These are phyloP conservation scores for Neophaeococcomyces mojaviensis DNA, from an alignment of 2,329 filamentous ascomycete genomes.

Conservation along the genomic window DNA sequence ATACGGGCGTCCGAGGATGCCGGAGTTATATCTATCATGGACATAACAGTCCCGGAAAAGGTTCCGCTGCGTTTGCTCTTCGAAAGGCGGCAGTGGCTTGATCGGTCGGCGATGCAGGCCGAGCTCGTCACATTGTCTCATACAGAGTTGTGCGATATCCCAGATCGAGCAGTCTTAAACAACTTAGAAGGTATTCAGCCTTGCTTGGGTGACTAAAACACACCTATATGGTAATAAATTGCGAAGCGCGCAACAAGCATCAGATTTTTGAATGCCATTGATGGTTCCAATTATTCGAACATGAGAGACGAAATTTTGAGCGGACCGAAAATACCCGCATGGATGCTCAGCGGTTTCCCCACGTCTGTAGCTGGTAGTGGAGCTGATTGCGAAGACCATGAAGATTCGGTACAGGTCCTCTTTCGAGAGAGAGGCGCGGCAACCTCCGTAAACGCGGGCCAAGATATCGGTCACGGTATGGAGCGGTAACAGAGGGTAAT, in stretches of 20 bases:
- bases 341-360: constrained; percentile 30
- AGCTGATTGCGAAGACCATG: constrained; percentile 34
- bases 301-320: constrained; percentile 27
- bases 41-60: constrained; percentile 42
- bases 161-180: constrained; percentile 30
- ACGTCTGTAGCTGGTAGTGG: constrained; percentile 29
- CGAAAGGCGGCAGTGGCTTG: constrained; percentile 15
- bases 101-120: constrained; percentile 26
- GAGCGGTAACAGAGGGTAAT: constrained; percentile 26
- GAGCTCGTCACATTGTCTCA: constrained; percentile 35
- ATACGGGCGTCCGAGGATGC: constrained; percentile 35
- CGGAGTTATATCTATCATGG: constrained; percentile 40
- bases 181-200: neutral
- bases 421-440: neutral
- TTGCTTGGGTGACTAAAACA: neutral
- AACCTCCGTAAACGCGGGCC: constrained; percentile 16
- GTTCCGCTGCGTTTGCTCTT: constrained; percentile 33
- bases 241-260: constrained; percentile 36
- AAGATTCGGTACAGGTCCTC: constrained; percentile 31
- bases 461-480: constrained; percentile 21
- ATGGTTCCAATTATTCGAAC: constrained; percentile 28
- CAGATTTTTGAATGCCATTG: constrained; percentile 34
- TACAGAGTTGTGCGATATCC: constrained; percentile 36
- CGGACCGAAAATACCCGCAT: constrained; percentile 35
- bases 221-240: constrained; percentile 37